Percentiles rank a stretch among this genome's conserved stretches.
Conservation (phyloP, 148 eudicot species). For the Tetragonia tetragonoides region DNA sequence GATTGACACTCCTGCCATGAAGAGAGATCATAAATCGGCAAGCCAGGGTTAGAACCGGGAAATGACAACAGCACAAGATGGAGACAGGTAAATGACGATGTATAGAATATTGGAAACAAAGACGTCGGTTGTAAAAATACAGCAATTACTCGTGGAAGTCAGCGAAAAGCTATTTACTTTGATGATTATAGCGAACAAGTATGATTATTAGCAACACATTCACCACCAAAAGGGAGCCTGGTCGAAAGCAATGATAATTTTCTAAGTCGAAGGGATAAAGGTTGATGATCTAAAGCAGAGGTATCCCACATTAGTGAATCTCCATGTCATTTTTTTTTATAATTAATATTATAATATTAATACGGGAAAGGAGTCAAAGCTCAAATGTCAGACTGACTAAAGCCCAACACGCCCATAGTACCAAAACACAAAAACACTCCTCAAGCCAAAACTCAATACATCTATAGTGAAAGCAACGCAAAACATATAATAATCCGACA, state of each 20-base stretch:
- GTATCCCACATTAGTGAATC: too few species aligned
- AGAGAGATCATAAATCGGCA: not conserved
- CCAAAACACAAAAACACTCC: too few species aligned
- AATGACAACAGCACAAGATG: not conserved
- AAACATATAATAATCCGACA: not conserved
- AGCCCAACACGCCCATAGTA: too few species aligned
- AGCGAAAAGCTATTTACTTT: not conserved
- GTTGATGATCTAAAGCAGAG: too few species aligned
- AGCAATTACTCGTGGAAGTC: not conserved
- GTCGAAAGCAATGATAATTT: not conserved
- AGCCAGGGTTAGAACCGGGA: not conserved
- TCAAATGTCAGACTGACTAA: too few species aligned
- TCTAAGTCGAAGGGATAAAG: too few species aligned
- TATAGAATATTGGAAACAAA: not conserved
- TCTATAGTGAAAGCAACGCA: too few species aligned
- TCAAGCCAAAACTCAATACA: too few species aligned
- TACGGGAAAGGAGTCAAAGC: too few species aligned
- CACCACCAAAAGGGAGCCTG: not conserved
- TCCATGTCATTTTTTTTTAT: too few species aligned
- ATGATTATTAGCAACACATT: not conserved
- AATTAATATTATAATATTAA: too few species aligned
- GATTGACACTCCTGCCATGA: too few species aligned
- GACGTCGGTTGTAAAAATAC: not conserved
- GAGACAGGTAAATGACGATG: not conserved
- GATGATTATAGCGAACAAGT: not conserved